Evolutionary conservation across 129 eudicot species (phyloP), one percentile per base, ranked within the genome.

Genomic region (Flaveria sonorensis): DNA sequence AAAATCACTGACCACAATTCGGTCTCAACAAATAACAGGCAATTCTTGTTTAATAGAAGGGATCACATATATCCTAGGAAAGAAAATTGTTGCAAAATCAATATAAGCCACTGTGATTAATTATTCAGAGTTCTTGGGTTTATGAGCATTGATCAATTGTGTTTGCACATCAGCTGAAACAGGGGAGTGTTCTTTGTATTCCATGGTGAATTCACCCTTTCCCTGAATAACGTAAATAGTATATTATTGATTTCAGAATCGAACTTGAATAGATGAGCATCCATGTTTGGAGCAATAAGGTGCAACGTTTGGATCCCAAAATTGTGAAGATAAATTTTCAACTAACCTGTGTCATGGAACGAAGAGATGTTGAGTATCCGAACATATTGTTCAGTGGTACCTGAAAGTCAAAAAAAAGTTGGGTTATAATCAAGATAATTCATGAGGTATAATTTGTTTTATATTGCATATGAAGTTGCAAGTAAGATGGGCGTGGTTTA

Each of bases 381-480:
- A 91, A 94, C 99, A 94, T 94, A 81, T 88, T 91, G 87, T 94
- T 94, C 70, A 94, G 88, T 61, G 99, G 99, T 12, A 94, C 97
- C 99, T 94, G 92, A 57, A 82, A 68, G 56, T 30, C 28, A 64
- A 40, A 12, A 13, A 28, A 39, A 50, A 8, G 32, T 7, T 30
- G 71, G 20, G 21, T 61, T 71, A 60, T 36, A 70, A 70, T 46
- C 14, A 79, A 46, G 36, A 40, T 20, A 15, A 48, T 55, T 39
- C 28, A 8, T 42, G 59, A 23, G 10, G 24, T 77, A 20, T 36
- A 76, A 56, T 14, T 53, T 51, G 28, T 79, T 60, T 71, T 16
- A 61, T 79, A 65, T 73, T 78, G 46, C 24, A 24, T 46, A 70
- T 0, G n/a, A 70, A 12, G 42, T 57, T 70, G 53, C 42, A 74